Conservation (phyloP, 2,329 filamentous ascomycete genomes). For the Hysterium pulicare region DNA sequence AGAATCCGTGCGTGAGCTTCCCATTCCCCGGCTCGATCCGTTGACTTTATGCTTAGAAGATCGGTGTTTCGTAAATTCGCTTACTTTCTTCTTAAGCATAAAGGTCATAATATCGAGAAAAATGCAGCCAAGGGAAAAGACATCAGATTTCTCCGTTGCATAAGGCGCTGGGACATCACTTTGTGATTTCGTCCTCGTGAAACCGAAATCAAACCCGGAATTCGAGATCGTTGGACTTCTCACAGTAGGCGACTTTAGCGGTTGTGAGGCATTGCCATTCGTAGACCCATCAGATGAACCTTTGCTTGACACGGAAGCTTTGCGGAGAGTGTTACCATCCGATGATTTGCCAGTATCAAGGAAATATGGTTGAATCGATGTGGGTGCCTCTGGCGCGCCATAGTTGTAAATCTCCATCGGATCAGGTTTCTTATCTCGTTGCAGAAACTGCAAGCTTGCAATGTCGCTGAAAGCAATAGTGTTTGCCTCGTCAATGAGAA, state of each 20-base stretch:
- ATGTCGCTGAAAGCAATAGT: slow-evolving; percentile 67
- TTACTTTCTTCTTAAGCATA: slow-evolving; percentile 63
- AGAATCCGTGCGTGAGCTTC: slow-evolving; percentile 61
- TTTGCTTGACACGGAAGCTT: slow-evolving; percentile 33
- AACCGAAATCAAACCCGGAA: slow-evolving; percentile 37
- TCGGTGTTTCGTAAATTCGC: slow-evolving; percentile 65
- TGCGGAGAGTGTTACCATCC: slow-evolving; percentile 13
- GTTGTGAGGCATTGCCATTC: slow-evolving; percentile 28
- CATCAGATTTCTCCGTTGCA: slow-evolving; percentile 54
- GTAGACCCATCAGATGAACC: slow-evolving; percentile 32
- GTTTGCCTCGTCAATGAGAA: slow-evolving; percentile 64
- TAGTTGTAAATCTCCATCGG: slow-evolving; percentile 72
- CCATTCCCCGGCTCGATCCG: slow-evolving; percentile 19
- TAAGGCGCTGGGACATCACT: slow-evolving; percentile 26
- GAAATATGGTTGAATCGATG: slow-evolving; percentile 17
- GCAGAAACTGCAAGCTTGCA: slow-evolving; percentile 45
- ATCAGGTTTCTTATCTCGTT: slow-evolving; percentile 52
- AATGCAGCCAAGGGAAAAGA: slow-evolving; percentile 71
- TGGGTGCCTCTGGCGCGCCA: slow-evolving; percentile 60
- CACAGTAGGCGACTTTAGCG: slow-evolving; percentile 39
- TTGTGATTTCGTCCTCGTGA: slow-evolving; percentile 24
- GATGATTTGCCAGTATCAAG: slow-evolving; percentile 11
- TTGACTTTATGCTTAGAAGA: slow-evolving; percentile 59
- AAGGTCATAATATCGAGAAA: slow-evolving; percentile 70
- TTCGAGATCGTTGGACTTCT: slow-evolving; percentile 29